Percentiles rank a stretch among this genome's conserved stretches.
These are phyloP conservation scores for Verticillium albo-atrum DNA, from an alignment of 2,329 filamentous ascomycete species.

Conservation along the genomic window DNA sequence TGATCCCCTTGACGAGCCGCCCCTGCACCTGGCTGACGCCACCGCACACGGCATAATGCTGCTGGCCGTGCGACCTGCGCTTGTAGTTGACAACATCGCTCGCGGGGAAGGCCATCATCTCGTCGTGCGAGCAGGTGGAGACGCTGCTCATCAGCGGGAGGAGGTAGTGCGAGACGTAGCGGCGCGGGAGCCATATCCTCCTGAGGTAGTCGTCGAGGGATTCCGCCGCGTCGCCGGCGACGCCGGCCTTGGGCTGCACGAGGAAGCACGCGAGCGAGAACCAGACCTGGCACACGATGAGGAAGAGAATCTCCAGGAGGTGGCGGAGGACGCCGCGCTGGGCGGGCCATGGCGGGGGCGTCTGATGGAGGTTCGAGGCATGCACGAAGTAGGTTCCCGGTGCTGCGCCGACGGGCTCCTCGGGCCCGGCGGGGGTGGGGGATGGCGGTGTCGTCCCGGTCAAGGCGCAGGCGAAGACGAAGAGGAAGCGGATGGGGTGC, in stretches of 20 bases:
- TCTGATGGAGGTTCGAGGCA: slow-evolving; percentile 47
- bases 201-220: slow-evolving; percentile 42
- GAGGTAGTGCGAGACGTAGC: slow-evolving; percentile 44
- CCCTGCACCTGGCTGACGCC: slow-evolving; percentile 46
- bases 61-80: slow-evolving; percentile 36
- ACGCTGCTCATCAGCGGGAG: slow-evolving; percentile 51
- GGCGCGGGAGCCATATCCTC: slow-evolving; percentile 43
- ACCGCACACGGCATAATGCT: slow-evolving; percentile 45
- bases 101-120: slow-evolving; percentile 47
- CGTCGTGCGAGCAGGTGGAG: slow-evolving; percentile 48
- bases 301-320: slow-evolving; percentile 36
- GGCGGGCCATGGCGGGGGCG: slow-evolving; percentile 36
- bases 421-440: background rate
- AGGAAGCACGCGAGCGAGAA: slow-evolving; percentile 48
- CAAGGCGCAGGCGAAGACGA: slow-evolving; percentile 39
- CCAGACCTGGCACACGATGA: slow-evolving; percentile 47
- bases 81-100: slow-evolving; percentile 49
- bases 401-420: slow-evolving; percentile 10
- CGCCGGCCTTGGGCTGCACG: slow-evolving; percentile 26
- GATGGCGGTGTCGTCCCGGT: background rate
- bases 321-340: slow-evolving; percentile 30
- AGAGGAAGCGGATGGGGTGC: slow-evolving; percentile 46
- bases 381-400: slow-evolving; percentile 44
- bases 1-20: slow-evolving; percentile 34
- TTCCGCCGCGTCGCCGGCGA: slow-evolving; percentile 27